Conservation (phyloP, 306 rosid species). For the peach (Prunus persica) region DNA sequence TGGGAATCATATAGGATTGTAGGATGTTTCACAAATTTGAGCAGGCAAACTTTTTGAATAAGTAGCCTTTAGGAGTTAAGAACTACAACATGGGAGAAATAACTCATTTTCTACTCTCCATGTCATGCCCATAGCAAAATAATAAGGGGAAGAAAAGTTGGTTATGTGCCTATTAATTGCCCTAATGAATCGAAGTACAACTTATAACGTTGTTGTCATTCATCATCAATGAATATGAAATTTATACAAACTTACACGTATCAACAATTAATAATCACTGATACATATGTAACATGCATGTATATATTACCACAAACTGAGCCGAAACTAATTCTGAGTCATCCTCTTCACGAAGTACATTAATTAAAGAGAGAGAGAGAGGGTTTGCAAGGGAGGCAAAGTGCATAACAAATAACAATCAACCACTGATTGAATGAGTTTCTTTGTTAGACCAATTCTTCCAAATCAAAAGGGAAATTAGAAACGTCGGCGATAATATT, state of each 20-base stretch:
- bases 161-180: neutral
- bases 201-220: neutral
- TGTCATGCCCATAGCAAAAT: conserved; percentile 1
- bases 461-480: neutral
- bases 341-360: neutral
- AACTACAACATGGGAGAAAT: neutral
- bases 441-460: neutral
- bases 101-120: neutral
- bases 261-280: neutral
- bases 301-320: neutral
- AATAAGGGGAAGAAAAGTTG: neutral
- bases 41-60: neutral
- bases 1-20: neutral
- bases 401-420: neutral
- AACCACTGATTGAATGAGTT: neutral
- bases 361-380: neutral
- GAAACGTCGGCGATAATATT: no score
- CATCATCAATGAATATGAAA: neutral
- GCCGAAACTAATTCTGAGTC: neutral
- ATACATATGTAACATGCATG: neutral
- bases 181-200: neutral
- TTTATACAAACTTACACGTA: neutral
- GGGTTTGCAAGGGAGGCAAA: neutral
- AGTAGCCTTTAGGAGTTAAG: neutral
- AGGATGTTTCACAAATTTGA: conserved; percentile 9